phyloP scores from a whole-genome alignment of 192 early-diverging fungal genomes.

The Pilaira anomala region DNA sequence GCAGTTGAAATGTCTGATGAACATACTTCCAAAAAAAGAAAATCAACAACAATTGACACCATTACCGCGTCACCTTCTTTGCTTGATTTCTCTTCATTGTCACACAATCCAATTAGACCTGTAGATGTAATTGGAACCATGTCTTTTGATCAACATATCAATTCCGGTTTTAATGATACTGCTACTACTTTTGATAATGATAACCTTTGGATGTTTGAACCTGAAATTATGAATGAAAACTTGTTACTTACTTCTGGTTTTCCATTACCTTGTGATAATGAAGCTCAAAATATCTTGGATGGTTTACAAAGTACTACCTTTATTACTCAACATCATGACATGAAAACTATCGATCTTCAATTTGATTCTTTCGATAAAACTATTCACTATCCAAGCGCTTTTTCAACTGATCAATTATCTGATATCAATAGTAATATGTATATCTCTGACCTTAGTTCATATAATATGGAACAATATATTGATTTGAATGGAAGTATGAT shows the following conservation, averaged over 20 bases:
- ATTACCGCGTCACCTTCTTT: too few species aligned
- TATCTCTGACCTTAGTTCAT: neutral
- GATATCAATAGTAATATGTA: neutral
- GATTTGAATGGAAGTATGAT: neutral
- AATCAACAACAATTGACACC: neutral
- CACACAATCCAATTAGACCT: neutral
- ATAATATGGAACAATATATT: neutral
- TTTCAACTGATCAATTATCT: neutral
- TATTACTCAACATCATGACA: neutral
- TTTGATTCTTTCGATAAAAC: neutral
- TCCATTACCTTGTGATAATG: neutral
- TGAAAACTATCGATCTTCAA: neutral
- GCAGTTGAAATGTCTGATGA: neutral
- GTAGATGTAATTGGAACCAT: neutral
- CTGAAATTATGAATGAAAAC: neutral
- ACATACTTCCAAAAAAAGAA: neutral
- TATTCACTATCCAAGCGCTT: neutral
- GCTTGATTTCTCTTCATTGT: too few species aligned
- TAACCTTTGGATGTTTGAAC: neutral
- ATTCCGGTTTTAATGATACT: neutral
- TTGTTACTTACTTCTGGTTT: neutral
- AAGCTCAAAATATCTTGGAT: conserved; percentile 2
- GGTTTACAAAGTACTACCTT: conserved; percentile 4
- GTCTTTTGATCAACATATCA: too few species aligned
- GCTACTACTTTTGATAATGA: neutral